phyloP scores from a whole-genome alignment of 2,329 filamentous ascomycete genomes.

The Pseudocercospora vitis region DNA sequence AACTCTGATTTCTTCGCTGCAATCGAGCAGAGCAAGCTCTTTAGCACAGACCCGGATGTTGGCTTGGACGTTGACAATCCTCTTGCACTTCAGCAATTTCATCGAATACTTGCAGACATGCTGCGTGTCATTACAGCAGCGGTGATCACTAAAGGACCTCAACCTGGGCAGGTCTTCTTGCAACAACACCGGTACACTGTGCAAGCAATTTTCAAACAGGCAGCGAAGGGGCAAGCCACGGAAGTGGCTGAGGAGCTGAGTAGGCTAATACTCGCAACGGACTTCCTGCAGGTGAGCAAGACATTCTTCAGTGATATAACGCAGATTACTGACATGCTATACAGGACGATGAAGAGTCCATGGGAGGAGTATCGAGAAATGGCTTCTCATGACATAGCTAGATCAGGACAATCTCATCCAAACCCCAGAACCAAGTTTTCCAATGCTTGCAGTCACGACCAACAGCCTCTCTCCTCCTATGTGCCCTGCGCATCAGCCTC shows the following conservation, averaged over 20 bases:
- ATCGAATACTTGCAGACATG: conserved; percentile 75
- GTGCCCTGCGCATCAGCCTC: no score
- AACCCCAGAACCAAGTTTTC: no score
- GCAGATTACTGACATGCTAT: background rate
- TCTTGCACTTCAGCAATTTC: conserved; percentile 75
- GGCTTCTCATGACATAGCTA: conserved; percentile 18
- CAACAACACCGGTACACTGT: conserved; percentile 80
- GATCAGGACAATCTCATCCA: background rate
- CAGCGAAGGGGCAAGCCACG: conserved; percentile 53
- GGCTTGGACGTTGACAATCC: conserved; percentile 73
- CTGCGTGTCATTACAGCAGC: conserved; percentile 79
- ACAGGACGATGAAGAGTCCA: conserved; percentile 20
- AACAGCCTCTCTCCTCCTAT: no score
- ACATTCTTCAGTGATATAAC: conserved; percentile 15
- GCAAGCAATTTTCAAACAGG: conserved; percentile 85
- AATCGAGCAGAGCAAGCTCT: conserved; percentile 78
- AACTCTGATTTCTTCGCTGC: conserved; percentile 84
- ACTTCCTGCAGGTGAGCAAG: conserved; percentile 75
- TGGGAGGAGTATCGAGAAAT: conserved; percentile 13
- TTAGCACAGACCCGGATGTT: conserved; percentile 86
- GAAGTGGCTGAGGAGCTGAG: conserved; percentile 83
- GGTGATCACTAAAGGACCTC: conserved; percentile 73
- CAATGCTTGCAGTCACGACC: no score
- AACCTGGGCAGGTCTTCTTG: conserved; percentile 77
- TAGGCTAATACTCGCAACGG: conserved; percentile 76